Evolutionary conservation across 106 monocot genomes (phyloP).

Genomic region (Dendrobium huoshanense): DNA sequence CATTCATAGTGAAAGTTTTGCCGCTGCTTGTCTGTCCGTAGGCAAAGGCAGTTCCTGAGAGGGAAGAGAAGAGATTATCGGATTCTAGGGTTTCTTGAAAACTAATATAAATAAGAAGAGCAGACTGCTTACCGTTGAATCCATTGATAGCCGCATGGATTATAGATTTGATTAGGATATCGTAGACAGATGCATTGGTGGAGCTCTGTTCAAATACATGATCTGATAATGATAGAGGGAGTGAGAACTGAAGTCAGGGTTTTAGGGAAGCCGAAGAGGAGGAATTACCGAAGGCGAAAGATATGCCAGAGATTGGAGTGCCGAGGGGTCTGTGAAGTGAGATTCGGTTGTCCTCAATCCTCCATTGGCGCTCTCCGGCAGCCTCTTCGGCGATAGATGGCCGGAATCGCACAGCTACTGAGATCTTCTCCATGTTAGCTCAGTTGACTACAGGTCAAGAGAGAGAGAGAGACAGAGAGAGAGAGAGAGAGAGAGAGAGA

Average conservation of each 20-base stretch:
- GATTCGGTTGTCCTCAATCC: conserved; percentile 68
- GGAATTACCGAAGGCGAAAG: conserved; percentile 68
- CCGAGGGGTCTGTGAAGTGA: conserved; percentile 51
- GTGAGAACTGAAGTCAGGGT: not conserved
- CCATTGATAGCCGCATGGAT: conserved; percentile 74
- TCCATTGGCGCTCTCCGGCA: conserved; percentile 43
- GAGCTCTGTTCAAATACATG: conserved; percentile 70
- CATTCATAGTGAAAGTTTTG: conserved; percentile 96
- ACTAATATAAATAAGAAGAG: not conserved
- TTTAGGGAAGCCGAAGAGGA: not conserved
- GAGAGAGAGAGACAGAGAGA: not conserved
- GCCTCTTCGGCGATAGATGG: conserved; percentile 27
- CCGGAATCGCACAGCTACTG: conserved; percentile 84
- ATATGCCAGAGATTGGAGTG: conserved; percentile 48
- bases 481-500: not conserved
- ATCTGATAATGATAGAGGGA: conserved; percentile 30
- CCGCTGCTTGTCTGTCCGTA: conserved; percentile 99
- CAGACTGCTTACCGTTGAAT: conserved; percentile 59
- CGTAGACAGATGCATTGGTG: conserved; percentile 46
- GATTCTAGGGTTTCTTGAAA: not conserved
- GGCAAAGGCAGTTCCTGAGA: conserved; percentile 87
- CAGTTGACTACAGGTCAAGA: not conserved
- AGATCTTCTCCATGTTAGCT: conserved; percentile 78
- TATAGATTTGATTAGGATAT: conserved; percentile 54
- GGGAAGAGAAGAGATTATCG: not conserved